phyloP scores from a whole-genome alignment of 2,329 filamentous ascomycete species.

The Bipolaris victoriae region DNA sequence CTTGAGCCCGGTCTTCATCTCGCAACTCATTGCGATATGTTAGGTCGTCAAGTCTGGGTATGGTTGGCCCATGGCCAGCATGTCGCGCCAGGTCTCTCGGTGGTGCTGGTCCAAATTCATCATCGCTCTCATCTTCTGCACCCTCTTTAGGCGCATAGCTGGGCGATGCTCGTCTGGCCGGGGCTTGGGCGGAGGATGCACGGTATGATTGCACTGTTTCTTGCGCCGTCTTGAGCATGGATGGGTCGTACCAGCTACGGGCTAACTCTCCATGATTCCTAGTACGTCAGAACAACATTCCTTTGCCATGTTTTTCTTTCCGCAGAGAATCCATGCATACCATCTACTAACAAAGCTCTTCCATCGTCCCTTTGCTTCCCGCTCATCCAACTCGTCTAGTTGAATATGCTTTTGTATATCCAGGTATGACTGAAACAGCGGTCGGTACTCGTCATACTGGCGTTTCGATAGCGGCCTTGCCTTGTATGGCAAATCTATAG shows the following conservation, averaged over 20 bases:
- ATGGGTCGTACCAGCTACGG: constrained; percentile 91
- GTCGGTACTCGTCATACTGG: constrained; percentile 69
- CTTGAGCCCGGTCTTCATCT: constrained; percentile 61
- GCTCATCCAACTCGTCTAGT: constrained; percentile 71
- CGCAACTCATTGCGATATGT: constrained; percentile 66
- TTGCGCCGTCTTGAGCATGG: constrained; percentile 65
- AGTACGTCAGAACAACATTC: constrained; percentile 53
- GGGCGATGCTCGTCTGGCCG: constrained; percentile 28
- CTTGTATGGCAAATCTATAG: constrained; percentile 64
- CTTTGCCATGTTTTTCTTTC: neutral
- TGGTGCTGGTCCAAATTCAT: constrained; percentile 62
- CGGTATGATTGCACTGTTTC: constrained; percentile 36
- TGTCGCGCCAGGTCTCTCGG: constrained; percentile 46
- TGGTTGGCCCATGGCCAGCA: constrained; percentile 59
- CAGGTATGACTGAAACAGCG: constrained; percentile 82
- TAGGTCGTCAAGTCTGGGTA: constrained; percentile 77
- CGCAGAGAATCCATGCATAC: constrained; percentile 54
- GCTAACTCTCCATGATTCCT: constrained; percentile 86
- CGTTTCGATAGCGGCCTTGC: constrained; percentile 70
- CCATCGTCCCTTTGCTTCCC: constrained; percentile 84
- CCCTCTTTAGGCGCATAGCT: constrained; percentile 21
- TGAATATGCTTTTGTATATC: constrained; percentile 83
- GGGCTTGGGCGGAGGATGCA: constrained; percentile 15
- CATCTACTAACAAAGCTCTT: constrained; percentile 92
- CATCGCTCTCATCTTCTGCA: constrained; percentile 28